A percentile compares a stretch with the other conserved stretches of the same genome.
Evolutionary conservation across 2,329 filamentous ascomycete species (phyloP).

Genomic region (Monascus ruber): DNA sequence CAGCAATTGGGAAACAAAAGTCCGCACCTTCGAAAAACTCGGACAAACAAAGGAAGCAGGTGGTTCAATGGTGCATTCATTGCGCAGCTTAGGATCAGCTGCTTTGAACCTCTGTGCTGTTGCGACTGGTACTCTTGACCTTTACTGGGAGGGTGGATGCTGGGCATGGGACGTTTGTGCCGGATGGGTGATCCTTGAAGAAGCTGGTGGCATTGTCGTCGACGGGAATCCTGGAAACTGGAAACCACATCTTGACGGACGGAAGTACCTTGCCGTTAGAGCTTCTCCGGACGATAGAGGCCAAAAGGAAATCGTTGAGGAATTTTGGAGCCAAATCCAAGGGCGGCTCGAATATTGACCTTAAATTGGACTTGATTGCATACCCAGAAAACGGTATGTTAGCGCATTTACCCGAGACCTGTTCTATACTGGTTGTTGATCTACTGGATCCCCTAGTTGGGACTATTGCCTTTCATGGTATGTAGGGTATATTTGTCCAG

Average conservation of each 20-base stretch:
- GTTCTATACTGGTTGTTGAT: no score
- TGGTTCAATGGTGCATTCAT: slow-evolving; percentile 51
- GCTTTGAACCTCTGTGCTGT: slow-evolving; percentile 51
- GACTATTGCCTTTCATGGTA: no score
- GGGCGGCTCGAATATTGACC: slow-evolving; percentile 26
- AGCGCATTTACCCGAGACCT: no score
- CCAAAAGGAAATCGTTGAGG: slow-evolving; percentile 30
- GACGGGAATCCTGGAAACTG: slow-evolving; percentile 49
- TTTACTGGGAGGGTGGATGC: slow-evolving; percentile 56
- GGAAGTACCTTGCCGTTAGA: slow-evolving; percentile 40
- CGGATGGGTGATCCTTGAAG: slow-evolving; percentile 49
- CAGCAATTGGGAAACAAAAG: slow-evolving; percentile 46
- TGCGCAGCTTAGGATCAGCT: slow-evolving; percentile 47
- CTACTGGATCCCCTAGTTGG: no score
- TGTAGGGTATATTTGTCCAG: no score
- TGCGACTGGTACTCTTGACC: slow-evolving; percentile 45
- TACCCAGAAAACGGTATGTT: no score
- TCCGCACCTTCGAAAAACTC: slow-evolving; percentile 41
- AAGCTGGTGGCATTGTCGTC: slow-evolving; percentile 49
- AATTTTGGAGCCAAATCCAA: slow-evolving; percentile 31
- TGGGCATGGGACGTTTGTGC: slow-evolving; percentile 59
- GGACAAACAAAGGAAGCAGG: slow-evolving; percentile 40
- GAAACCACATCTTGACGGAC: slow-evolving; percentile 44
- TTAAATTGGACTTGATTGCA: no score
- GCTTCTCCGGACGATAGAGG: slow-evolving; percentile 18